These are phyloP conservation scores for Tetrahymena elliotti DNA, from an alignment of 73 alveolate species.

Conservation along the genomic window DNA sequence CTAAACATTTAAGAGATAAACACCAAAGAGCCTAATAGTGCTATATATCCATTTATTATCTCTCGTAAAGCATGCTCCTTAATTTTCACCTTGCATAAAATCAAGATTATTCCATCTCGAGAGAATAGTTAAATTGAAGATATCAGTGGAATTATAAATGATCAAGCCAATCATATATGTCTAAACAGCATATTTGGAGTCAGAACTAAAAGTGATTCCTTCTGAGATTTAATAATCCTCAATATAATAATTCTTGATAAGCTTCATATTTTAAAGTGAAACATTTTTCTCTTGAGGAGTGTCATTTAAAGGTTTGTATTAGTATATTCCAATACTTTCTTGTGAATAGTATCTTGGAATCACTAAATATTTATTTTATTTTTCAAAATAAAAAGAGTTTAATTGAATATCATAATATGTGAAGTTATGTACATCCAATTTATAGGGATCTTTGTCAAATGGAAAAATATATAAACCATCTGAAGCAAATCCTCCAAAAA, in stretches of 20 bases:
- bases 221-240: background rate
- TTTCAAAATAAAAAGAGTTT: background rate
- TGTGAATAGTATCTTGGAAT: background rate
- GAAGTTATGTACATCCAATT: background rate
- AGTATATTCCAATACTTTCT: background rate
- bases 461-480: background rate
- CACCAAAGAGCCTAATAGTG: background rate
- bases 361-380: background rate
- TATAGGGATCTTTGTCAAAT: background rate
- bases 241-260: background rate
- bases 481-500: background rate
- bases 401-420: background rate
- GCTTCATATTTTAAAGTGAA: background rate
- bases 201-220: background rate
- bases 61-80: background rate
- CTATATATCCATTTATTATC: background rate
- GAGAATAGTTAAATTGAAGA: background rate
- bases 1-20: background rate
- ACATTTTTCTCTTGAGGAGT: background rate
- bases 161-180: background rate
- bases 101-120: background rate
- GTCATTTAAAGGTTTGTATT: background rate
- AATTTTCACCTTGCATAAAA: background rate
- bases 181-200: background rate
- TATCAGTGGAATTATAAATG: background rate